Evolutionary conservation across 306 rosid species (phyloP), one percentile per base, ranked within the genome.

Genomic region (Biancaea sappan): DNA sequence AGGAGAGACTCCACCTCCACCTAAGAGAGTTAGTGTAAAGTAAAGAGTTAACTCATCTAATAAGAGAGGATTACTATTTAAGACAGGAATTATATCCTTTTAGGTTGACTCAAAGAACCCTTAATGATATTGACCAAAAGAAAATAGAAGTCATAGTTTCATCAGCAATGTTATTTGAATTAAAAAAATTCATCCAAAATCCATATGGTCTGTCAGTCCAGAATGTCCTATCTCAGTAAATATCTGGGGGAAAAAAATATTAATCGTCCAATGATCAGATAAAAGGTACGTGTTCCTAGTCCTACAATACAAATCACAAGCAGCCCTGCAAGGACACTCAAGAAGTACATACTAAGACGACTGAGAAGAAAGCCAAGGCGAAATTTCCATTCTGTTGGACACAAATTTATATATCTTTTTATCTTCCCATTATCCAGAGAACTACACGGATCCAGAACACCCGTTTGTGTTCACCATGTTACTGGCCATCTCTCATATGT

Each of bases 401-500:
- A 58, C 76, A 73, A 64, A 48, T 38, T 50, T 68, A 28, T 63
- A 40, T 29, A 65, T 37, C 68, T 80, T 70, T 65, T 41, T 26
- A 54, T 28, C 62, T 67, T 73, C 77, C 70, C 71, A 63, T 69
- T 15, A 35, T 73, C 75, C 57, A 16, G 66, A 81, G 81, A 76
- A 69, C 51, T 60, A 48, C 35, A 22, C n/a, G 40, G 22, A 63
- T 79, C 52, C 32, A 69, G 38, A 73, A 67, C 46, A 53, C 60
- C 44, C 34, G 63, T 63, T 72, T 76, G 32, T 6, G 51, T 61
- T 61, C 35, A 40, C 72, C 50, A 66, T 15, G n/a, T 77, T 52
- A 79, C 83, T 80, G 82, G 78, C 86, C 84, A 73, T 83, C 85
- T 87, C 91, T 82, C 69, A 48, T 67, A 60, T 82, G 83, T 74